Evolutionary conservation across 2,329 filamentous ascomycete genomes (phyloP).

Genomic region (Malbranchea cinnamomea): DNA sequence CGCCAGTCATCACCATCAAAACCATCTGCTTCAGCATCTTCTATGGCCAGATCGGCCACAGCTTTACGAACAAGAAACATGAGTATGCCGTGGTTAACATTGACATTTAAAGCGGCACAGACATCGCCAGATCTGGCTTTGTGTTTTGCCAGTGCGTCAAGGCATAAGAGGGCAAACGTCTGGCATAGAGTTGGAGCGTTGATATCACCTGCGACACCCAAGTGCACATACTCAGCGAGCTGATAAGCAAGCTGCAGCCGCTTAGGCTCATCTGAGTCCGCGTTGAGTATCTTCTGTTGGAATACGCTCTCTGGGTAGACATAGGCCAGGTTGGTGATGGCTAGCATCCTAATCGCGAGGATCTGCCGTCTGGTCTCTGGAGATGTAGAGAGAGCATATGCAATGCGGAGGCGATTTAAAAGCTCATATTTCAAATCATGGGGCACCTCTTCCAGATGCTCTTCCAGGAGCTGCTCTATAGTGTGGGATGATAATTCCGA

Average conservation of each 20-base stretch:
- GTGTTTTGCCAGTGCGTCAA: slow-evolving; percentile 76
- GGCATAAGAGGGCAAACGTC: slow-evolving; percentile 61
- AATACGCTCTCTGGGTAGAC: slow-evolving; percentile 75
- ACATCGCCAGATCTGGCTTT: slow-evolving; percentile 67
- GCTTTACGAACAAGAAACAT: slow-evolving; percentile 87
- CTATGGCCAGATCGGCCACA: slow-evolving; percentile 60
- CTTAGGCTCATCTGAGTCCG: slow-evolving; percentile 79
- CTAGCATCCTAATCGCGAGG: slow-evolving; percentile 66
- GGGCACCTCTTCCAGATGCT: slow-evolving; percentile 48
- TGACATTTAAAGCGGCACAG: slow-evolving; percentile 78
- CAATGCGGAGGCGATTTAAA: slow-evolving; percentile 66
- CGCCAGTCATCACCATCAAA: slow-evolving; percentile 77
- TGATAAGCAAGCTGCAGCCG: slow-evolving; percentile 84
- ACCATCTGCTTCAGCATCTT: slow-evolving; percentile 42
- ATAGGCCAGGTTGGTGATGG: slow-evolving; percentile 81
- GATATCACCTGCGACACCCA: slow-evolving; percentile 53
- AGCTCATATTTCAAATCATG: slow-evolving; percentile 65
- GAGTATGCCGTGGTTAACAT: slow-evolving; percentile 89
- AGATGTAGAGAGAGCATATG: slow-evolving; percentile 61
- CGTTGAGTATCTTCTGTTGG: slow-evolving; percentile 67
- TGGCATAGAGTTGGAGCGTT: slow-evolving; percentile 63
- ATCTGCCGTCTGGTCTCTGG: slow-evolving; percentile 55
- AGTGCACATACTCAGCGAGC: slow-evolving; percentile 79
- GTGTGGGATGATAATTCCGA: slow-evolving; percentile 28
- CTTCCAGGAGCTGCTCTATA: slow-evolving; percentile 24